Evolutionary conservation across 2,329 filamentous ascomycete genomes (phyloP).

Genomic region (Mariannaea elegans): DNA sequence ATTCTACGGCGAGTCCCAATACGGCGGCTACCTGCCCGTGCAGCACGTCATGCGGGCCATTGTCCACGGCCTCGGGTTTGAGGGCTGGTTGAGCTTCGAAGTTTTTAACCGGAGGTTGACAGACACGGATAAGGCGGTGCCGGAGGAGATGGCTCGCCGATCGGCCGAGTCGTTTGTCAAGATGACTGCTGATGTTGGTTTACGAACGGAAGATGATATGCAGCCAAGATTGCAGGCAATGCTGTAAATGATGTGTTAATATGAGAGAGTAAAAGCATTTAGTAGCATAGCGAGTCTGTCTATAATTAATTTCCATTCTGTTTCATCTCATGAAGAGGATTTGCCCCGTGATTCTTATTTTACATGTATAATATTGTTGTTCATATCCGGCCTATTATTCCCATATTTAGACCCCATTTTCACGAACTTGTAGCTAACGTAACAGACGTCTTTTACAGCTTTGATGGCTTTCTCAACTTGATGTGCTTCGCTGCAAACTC

Average conservation of each 20-base stretch:
- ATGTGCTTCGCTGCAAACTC: slow-evolving; percentile 61
- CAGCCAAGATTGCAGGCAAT: slow-evolving; percentile 45
- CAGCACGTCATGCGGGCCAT: slow-evolving; percentile 68
- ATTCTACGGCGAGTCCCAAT: slow-evolving; percentile 61
- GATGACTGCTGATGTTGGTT: slow-evolving; percentile 49
- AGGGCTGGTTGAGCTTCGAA: slow-evolving; percentile 77
- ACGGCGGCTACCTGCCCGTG: slow-evolving; percentile 74
- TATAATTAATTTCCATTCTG: neutral
- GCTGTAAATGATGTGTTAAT: slow-evolving; percentile 34
- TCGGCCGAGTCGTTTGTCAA: slow-evolving; percentile 61
- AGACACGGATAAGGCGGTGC: slow-evolving; percentile 70
- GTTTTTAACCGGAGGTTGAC: slow-evolving; percentile 61
- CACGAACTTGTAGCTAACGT: too few relatives aligned
- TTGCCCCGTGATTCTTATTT: neutral
- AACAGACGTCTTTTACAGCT: slow-evolving; percentile 13
- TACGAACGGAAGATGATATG: slow-evolving; percentile 37
- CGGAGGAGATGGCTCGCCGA: slow-evolving; percentile 63
- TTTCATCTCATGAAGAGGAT: slow-evolving; percentile 3
- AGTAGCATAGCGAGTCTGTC: slow-evolving; percentile 3
- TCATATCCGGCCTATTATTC: neutral
- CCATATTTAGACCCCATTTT: neutral
- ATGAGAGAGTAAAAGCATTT: neutral
- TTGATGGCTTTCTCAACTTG: slow-evolving; percentile 47
- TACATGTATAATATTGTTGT: neutral
- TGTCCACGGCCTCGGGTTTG: slow-evolving; percentile 69